Base-by-base conservation (phyloP, 2,329 filamentous ascomycete genomes). In the Myriosclerotinia duriaeana region DNA sequence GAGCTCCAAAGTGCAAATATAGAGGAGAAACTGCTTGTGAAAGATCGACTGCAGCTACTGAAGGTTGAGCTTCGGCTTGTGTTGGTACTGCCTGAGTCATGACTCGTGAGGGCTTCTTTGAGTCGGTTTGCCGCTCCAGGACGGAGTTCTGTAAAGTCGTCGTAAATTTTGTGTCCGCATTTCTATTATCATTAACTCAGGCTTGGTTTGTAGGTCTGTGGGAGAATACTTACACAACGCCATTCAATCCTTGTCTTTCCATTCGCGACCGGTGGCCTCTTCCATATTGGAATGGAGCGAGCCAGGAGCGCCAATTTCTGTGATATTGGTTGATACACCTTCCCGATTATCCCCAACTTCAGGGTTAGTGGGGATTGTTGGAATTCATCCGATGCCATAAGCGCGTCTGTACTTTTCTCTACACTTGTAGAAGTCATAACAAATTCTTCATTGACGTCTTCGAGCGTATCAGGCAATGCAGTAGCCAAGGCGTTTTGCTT, bases 111-210 rank as follows among this genome's bases (percentile, higher is more conserved):
- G n/a, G 38, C 14, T 62, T 62, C 22, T 40, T 53, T 50, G 9
- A 66, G 40, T 40, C 26, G 44, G 5, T 62, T 36, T 30, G 56
- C 46, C 3, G 48, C 56, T n/a, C 69, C 68, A 26, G 66, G 38
- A 14, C 52, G 34, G 12, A 65, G 36, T 50, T 70, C 69, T 3
- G 53, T 64, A 48, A 69, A 70, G 48, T 70, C 67, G 38, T 70
- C 69, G n/a, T 59, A 62, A 22, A 70, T 52, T 4, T 6, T 50
- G 0, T 70, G 59, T 34, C 69, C 67, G 44, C 69, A 70, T 65
- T 65, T 70, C 69, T 70, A 9, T 20, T 9, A 8, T 26, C 15
- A 20, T 62, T 36, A 65, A 22, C 36, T 36, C 15, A 17, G 12
- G 46, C 15, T 36, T 30, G 3, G 5, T 20, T 12, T n/a, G 22